Conservation (phyloP, 306 rosid species). For the Alnus rubra region DNA sequence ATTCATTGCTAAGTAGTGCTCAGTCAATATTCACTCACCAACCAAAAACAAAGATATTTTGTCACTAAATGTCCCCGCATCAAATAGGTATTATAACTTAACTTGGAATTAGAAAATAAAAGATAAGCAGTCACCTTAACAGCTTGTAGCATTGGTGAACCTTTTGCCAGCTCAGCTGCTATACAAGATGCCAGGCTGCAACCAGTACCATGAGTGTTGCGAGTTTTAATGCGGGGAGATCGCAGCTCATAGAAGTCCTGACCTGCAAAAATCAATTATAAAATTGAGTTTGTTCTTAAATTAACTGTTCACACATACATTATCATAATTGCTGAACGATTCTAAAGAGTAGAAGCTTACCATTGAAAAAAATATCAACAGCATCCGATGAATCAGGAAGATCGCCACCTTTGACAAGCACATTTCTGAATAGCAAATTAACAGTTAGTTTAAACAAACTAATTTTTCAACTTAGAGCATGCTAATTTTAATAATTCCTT, state of each 20-base stretch:
- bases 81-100: constrained; percentile 1
- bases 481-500: background rate
- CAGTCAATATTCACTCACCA: background rate
- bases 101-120: constrained; percentile 25
- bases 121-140: constrained; percentile 54
- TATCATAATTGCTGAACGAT: constrained; percentile 2
- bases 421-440: constrained; percentile 58
- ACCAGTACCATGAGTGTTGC: constrained; percentile 92
- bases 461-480: background rate
- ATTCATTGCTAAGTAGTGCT: background rate
- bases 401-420: constrained; percentile 96
- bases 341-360: constrained; percentile 41
- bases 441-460: constrained; percentile 19
- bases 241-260: constrained; percentile 63
- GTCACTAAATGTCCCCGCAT: background rate
- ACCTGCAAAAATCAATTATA: constrained; percentile 56
- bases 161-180: constrained; percentile 95
- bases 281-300: constrained; percentile 31
- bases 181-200: constrained; percentile 95
- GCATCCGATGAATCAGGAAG: constrained; percentile 83
- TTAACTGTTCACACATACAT: constrained; percentile 24
- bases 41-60: background rate
- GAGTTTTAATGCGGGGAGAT: constrained; percentile 61
- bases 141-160: constrained; percentile 73
- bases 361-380: constrained; percentile 79